Percentiles rank a stretch among this genome's conserved stretches.
Evolutionary conservation across 495 filamentous ascomycete genomes (phyloP).

Genomic region (Penicillium odoratum): DNA sequence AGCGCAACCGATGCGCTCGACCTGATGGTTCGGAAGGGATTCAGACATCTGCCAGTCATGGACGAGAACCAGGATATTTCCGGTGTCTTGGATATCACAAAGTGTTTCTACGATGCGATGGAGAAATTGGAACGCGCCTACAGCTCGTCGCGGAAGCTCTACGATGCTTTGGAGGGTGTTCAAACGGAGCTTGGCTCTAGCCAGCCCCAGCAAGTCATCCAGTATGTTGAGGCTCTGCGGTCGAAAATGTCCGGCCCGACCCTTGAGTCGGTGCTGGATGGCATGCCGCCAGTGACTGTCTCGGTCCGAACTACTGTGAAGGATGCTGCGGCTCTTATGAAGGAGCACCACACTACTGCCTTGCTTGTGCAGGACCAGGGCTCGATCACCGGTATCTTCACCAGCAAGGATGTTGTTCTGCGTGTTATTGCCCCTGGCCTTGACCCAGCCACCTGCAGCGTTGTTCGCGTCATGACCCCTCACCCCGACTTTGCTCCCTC

Average conservation of each 20-base stretch:
- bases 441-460: constrained; percentile 92
- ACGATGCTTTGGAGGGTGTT: constrained; percentile 97
- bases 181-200: constrained; percentile 95
- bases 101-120: constrained; percentile 99
- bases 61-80: constrained; percentile 99
- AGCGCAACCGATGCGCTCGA: constrained; percentile 97
- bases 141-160: constrained; percentile 91
- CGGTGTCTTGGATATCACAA: constrained; percentile 97
- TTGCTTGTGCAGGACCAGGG: constrained; percentile 96
- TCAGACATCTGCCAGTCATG: constrained; percentile 97
- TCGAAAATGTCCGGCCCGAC: constrained; percentile 98
- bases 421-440: constrained; percentile 96
- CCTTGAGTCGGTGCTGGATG: constrained; percentile 89
- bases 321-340: constrained; percentile 93
- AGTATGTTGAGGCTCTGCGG: constrained; percentile 94
- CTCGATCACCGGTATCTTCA: constrained; percentile 98
- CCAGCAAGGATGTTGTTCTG: constrained; percentile 97
- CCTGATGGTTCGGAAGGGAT: constrained; percentile 97
- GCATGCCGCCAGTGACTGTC: constrained; percentile 88
- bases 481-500: constrained; percentile 97
- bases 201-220: constrained; percentile 97
- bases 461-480: constrained; percentile 97
- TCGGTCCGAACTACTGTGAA: constrained; percentile 94
- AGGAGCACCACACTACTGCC: constrained; percentile 96
- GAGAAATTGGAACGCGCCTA: constrained; percentile 98